Evolutionary conservation across 768 basidiomycete species (phyloP), one percentile per base, ranked within the genome.

Genomic region (Galerina marginata): DNA sequence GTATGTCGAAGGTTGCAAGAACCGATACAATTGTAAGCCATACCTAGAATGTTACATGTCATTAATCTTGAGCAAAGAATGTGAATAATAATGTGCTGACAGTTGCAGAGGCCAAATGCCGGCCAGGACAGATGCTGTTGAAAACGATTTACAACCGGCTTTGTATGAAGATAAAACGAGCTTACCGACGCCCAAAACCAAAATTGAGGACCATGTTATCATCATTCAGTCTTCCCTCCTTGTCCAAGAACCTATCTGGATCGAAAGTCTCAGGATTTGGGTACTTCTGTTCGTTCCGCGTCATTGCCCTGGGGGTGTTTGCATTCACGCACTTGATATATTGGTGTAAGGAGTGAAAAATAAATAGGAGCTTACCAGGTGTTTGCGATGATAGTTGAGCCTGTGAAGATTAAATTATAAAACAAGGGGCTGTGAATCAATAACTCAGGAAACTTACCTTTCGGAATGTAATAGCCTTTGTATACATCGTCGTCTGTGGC

Each of bases 391-490:
- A 69, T 38, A 15, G 10, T 50, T 3, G 67, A 47, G 12, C 64
- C 67, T 67, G 52, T 15, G 38, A 15, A 36, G 33, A 54, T 20
- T 25, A 25, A 26, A 52, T 12, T 9, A 26, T 40, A 38, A 43
- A 16, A n/a, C 6, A 33, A 20, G 15, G 15, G 23, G 15, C 23
- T 26, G 29, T 14, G 20, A 12, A 16, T 14, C 14, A 23, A 42
- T 12, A 2, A 6, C 20, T 43, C 14, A 45, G 1, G 23, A 14
- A 33, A 40, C 7, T 9, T 56, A 66, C 69, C 69, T 65, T 67
- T 67, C 10, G 73, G 73, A 23, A 74, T 72, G 46, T 66, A 65
- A 56, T 70, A 67, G 6, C 71, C 72, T 45, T 70, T 67, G 56
- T 73, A 74, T 12, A 70, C 56, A 59, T 74, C 70, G 37, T 71